Conservation (phyloP, 768 basidiomycete species). For the Trametes meyenii region DNA sequence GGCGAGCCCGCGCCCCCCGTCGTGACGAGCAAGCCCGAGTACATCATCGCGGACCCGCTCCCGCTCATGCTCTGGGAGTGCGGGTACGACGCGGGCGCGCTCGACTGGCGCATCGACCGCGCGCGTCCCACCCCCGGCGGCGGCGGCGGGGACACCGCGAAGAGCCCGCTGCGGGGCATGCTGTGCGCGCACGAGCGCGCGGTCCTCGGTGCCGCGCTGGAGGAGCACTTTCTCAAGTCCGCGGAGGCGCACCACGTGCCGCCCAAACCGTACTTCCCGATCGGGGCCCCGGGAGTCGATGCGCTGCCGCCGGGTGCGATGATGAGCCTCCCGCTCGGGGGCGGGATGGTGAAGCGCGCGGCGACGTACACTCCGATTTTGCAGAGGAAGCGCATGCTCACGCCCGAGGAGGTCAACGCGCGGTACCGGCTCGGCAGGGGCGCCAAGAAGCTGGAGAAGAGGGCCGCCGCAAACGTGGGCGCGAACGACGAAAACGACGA, state of each 20-base stretch:
- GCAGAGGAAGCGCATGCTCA: slow-evolving; percentile 65
- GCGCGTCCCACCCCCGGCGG: slow-evolving; percentile 43
- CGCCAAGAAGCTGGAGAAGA: slow-evolving; percentile 39
- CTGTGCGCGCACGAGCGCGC: slow-evolving; percentile 51
- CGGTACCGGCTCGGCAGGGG: slow-evolving; percentile 77
- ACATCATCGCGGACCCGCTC: slow-evolving; percentile 91
- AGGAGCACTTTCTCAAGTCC: slow-evolving; percentile 65
- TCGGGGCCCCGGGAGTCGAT: slow-evolving; percentile 28
- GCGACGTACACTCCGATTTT: slow-evolving; percentile 71
- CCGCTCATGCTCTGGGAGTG: slow-evolving; percentile 94
- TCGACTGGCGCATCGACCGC: slow-evolving; percentile 72
- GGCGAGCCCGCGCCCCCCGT: slow-evolving; percentile 45
- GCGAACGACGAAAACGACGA: slow-evolving; percentile 11
- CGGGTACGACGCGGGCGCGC: slow-evolving; percentile 63
- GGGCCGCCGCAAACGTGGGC: background rate
- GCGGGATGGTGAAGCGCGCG: slow-evolving; percentile 62
- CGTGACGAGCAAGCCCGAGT: slow-evolving; percentile 79
- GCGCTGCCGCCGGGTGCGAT: slow-evolving; percentile 25
- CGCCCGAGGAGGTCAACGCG: slow-evolving; percentile 74
- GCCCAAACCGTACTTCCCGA: slow-evolving; percentile 43
- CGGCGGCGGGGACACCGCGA: slow-evolving; percentile 25
- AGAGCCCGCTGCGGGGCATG: slow-evolving; percentile 29
- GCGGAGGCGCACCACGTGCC: slow-evolving; percentile 53
- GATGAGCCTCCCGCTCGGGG: slow-evolving; percentile 68
- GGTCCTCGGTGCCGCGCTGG: slow-evolving; percentile 62